Percentiles rank a stretch among this genome's conserved stretches.
phyloP scores from a whole-genome alignment of 2,329 filamentous ascomycete species.

The Penicillium occitanis region DNA sequence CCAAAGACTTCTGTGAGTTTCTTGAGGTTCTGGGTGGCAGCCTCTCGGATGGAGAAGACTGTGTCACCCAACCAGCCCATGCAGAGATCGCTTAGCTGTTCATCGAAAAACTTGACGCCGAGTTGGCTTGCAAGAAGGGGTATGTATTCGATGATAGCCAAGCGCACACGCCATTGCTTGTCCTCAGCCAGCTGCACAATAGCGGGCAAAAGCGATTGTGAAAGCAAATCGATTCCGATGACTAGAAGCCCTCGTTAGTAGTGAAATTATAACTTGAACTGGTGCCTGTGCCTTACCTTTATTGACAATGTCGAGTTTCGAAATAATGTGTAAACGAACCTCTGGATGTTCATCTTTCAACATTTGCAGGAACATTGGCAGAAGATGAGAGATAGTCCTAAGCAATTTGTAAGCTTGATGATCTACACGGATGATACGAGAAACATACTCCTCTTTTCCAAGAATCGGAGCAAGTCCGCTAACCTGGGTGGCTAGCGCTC shows the following conservation, averaged over 20 bases:
- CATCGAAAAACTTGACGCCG: conserved; percentile 96
- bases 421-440: neutral
- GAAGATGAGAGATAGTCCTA: conserved; percentile 90
- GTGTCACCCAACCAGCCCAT: conserved; percentile 99
- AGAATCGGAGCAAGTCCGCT: conserved; percentile 94
- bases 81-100: conserved; percentile 91
- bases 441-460: conserved; percentile 88
- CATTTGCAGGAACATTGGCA: conserved; percentile 99
- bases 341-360: conserved; percentile 99
- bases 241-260: conserved; percentile 55
- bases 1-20: conserved; percentile 99
- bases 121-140: conserved; percentile 92
- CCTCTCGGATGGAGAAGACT: conserved; percentile 97
- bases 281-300: conserved; percentile 62
- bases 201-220: conserved; percentile 91
- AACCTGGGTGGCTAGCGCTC: conserved; percentile 92
- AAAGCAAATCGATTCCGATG: conserved; percentile 95
- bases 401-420: conserved; percentile 22
- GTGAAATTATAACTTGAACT: neutral
- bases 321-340: conserved; percentile 97
- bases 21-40: conserved; percentile 94
- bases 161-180: conserved; percentile 97
- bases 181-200: conserved; percentile 98
- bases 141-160: conserved; percentile 99
- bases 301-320: conserved; percentile 98